A percentile compares a stretch with the other conserved stretches of the same genome.
Evolutionary conservation across 2,329 filamentous ascomycete genomes (phyloP).

Genomic region (Penicillium vulpinum): DNA sequence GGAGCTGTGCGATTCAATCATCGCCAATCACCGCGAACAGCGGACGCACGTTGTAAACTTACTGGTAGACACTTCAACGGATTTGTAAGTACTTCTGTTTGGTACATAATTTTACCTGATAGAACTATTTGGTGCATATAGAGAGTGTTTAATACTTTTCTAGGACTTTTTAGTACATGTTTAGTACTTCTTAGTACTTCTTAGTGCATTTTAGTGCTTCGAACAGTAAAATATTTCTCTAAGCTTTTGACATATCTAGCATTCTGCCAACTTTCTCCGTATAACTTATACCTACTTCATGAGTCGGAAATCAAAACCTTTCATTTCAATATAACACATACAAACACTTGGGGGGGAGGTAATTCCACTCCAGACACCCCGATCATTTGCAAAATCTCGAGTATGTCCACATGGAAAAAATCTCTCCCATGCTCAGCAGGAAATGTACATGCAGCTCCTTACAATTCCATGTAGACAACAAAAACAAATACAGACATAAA

Average conservation of each 20-base stretch:
- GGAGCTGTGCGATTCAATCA: slow-evolving; percentile 15
- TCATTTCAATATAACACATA: not conserved
- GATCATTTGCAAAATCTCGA: slow-evolving; percentile 9
- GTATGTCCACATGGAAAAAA: slow-evolving; percentile 12
- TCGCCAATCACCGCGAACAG: slow-evolving; percentile 24
- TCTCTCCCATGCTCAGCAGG: slow-evolving; percentile 13
- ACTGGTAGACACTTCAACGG: not conserved
- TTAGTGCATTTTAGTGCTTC: not conserved
- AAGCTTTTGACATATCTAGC: too few species aligned
- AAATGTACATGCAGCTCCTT: slow-evolving; percentile 20
- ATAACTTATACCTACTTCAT: not conserved
- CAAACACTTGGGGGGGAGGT: not conserved
- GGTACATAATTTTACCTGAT: too few species aligned
- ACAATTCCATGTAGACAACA: slow-evolving; percentile 4
- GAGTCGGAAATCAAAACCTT: not conserved
- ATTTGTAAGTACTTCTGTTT: not conserved
- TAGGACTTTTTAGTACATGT: too few species aligned
- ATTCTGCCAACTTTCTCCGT: not conserved
- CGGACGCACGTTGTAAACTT: slow-evolving; percentile 21
- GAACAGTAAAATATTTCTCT: too few species aligned
- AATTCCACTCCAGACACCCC: slow-evolving; percentile 11
- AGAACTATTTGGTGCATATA: too few species aligned
- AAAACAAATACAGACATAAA: not conserved
- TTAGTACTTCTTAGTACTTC: not conserved
- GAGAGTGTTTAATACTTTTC: too few species aligned